phyloP scores from a whole-genome alignment of 441 rosid species.

The Euphorbia schlechtendalii region DNA sequence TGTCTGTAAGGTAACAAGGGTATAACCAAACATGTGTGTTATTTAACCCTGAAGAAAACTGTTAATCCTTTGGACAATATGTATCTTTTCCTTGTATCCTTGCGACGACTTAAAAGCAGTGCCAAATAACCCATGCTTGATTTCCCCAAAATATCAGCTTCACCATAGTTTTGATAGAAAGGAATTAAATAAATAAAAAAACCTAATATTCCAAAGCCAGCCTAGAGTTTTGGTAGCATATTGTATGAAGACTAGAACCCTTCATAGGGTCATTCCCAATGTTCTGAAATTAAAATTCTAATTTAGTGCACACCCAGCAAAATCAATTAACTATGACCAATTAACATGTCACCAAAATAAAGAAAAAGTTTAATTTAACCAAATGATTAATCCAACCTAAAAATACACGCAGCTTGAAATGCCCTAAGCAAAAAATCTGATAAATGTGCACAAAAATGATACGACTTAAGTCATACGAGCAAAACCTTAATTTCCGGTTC shows the following conservation, averaged over 20 bases:
- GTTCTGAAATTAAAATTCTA: neutral
- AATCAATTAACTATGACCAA: no score
- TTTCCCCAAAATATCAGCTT: neutral
- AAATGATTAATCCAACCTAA: neutral
- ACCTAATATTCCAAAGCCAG: neutral
- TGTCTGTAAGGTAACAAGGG: neutral
- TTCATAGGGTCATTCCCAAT: neutral
- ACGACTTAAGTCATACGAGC: neutral
- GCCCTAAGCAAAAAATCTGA: neutral
- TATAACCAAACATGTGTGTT: neutral
- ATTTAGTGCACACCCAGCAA: no score
- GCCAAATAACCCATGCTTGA: neutral
- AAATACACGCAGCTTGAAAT: neutral
- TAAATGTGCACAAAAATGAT: neutral
- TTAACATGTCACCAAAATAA: neutral
- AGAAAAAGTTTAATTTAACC: no score
- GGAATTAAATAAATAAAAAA: neutral
- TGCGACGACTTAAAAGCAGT: neutral
- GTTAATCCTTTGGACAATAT: neutral
- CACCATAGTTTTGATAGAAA: neutral
- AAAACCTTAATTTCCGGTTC: conserved; percentile 62
- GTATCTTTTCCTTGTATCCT: neutral
- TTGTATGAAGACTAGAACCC: neutral
- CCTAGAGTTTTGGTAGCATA: neutral
- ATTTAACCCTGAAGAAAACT: no score